Conservation (phyloP, 2,329 filamentous ascomycete genomes). For the Apiospora pterosperma region DNA sequence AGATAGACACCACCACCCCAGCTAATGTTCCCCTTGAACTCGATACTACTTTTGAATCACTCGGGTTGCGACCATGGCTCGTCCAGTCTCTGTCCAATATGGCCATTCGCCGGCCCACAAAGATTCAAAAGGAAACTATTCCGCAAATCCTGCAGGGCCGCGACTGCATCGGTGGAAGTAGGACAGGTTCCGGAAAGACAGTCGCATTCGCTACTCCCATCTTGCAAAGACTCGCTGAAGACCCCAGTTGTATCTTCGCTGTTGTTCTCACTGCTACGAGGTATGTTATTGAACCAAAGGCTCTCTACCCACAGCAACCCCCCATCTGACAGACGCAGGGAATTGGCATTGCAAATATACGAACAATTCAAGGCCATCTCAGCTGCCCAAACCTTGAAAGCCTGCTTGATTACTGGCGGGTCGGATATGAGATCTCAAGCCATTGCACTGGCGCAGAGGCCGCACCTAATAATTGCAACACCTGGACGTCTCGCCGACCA, state of each 20-base stretch:
- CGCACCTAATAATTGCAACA: constrained; percentile 92
- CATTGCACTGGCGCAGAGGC: constrained; percentile 73
- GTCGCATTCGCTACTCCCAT: constrained; percentile 94
- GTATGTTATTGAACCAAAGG: constrained; percentile 31
- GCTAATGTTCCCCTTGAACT: constrained; percentile 48
- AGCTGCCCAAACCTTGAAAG: constrained; percentile 81
- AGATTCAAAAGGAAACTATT: constrained; percentile 90
- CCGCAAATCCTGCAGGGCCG: constrained; percentile 86
- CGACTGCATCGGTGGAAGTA: constrained; percentile 91
- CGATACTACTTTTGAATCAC: constrained; percentile 64
- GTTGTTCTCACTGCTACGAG: constrained; percentile 85
- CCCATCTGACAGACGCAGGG: constrained; percentile 40
- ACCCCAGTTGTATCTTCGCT: constrained; percentile 88
- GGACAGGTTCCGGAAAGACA: constrained; percentile 96
- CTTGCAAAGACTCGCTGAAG: constrained; percentile 86
- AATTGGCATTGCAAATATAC: constrained; percentile 92
- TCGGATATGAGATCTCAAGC: constrained; percentile 91
- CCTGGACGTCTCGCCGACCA: constrained; percentile 92
- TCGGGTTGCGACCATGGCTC: constrained; percentile 82
- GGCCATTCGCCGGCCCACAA: constrained; percentile 85
- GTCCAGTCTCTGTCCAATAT: constrained; percentile 71
- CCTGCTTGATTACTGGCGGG: constrained; percentile 85
- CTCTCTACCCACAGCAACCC: constrained; percentile 9
- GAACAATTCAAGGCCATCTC: constrained; percentile 96
- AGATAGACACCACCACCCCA: neutral